Base-by-base conservation (phyloP, 352 stramenopile species). In the Blastocystis sp. region DNA sequence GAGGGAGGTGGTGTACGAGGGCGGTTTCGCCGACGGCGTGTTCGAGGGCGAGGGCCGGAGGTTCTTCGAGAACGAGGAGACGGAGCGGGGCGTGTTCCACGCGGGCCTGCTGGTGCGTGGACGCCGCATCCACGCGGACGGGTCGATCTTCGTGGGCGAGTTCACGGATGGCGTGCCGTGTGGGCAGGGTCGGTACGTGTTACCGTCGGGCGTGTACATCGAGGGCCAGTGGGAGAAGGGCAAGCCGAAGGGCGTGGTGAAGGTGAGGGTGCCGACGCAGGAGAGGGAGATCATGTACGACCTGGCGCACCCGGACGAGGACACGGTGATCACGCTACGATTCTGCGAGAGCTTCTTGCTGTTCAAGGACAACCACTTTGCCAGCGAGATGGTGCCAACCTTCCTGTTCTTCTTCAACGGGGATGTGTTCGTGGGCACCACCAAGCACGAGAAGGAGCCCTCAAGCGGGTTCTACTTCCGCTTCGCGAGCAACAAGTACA, bases 331-430 rank as follows among this genome's bases (percentile, higher is more conserved):
- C 41, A 7, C 5, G 14, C 5, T 56, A 0, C 5, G 14, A 14
- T 7, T 56, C 5, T 56, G 14, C 14, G 48, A 56, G 5, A 14
- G 14, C 5, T 7, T 56, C 14, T 11, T 69, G n/a, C 52, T 67
- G 34, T 23, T 34, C 14, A 28, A 19, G n/a, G 66, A 28, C 61
- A 38, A 62, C 28, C 5, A 7, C 5, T 56, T 56, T 7, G 19
- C n/a, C 14, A 48, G 19, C 9, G 60, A 11, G 17, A 38, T 34
- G 9, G 34, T 38, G 1, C 56, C 41, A n/a, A 28, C 19, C 10
- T 84, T 53, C 28, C 34, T 84, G 40, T 84, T 84, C 61, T 69
- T 59, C 60, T 43, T n/a, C 19, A 84, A 84, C 34, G 74, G 74
- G 38, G 74, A 84, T 28, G 52, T 84, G 19, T 84, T 84, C 34